Base-by-base conservation (phyloP, 2,329 filamentous ascomycete genomes). In the Aspergillus brunneoviolaceus region DNA sequence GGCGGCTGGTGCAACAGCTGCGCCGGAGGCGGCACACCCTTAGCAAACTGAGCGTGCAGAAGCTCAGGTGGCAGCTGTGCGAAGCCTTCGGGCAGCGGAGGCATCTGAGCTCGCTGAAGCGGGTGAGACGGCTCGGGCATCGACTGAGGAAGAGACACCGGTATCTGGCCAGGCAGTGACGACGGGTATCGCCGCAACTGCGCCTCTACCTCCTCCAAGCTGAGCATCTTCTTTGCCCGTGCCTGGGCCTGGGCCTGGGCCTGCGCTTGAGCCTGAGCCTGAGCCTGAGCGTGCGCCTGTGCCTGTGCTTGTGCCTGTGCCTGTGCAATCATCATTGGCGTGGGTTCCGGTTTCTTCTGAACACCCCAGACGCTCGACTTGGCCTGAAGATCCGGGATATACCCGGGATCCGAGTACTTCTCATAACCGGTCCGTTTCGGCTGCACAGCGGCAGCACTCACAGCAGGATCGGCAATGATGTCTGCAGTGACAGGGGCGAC, bases 151-250 rank as follows among this genome's bases (percentile, higher is more conserved):
- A 72, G 63, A 4, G 72, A 68, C 35, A 72, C 65, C 6, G 71
- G 64, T 29, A 70, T 67, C 31, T 69, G 61, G 25, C 63, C 45
- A 57, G 66, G 59, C 54, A 66, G 51, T 59, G 72, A 64, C 14
- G 67, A 69, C 27, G 66, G 59, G 67, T 93, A 89, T 35, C 85
- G 83, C 61, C 90, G 87, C 89, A 99, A 93, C 65, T 92, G 88
- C 57, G 94, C 94, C 79, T 99, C 95, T 21, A 99, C 93, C 79
- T 99, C 95, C 74, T 98, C 95, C 70, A 99, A 77, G 70, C 92
- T 98, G 89, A 99, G 88, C 79, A 97, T 89, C 80, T 93, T 97
- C 70, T 87, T 87, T 48, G 83, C 69, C 51, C 79, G 74, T n/a
- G 71, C 67, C 59, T 49, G 67, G 14, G 42, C 63, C 66, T 55